phyloP scores from a whole-genome alignment of 768 basidiomycete genomes.

The Phanerodontia chrysosporium region DNA sequence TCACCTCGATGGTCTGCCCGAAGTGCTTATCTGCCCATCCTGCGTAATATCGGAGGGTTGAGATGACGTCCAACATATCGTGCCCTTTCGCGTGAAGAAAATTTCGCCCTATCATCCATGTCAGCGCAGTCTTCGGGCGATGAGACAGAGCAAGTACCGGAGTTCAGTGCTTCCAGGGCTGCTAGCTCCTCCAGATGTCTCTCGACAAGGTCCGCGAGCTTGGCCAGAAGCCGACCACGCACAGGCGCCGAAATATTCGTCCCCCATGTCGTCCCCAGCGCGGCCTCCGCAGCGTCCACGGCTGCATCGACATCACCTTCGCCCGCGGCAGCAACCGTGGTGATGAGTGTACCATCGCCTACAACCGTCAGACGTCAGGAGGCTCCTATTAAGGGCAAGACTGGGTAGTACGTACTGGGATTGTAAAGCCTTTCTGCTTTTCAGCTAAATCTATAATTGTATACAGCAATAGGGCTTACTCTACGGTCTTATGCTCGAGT shows the following conservation, averaged over 20 bases:
- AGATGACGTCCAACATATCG: conserved; percentile 19
- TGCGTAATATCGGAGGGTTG: conserved; percentile 42
- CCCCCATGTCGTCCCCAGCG: conserved; percentile 45
- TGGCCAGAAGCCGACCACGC: conserved; percentile 39
- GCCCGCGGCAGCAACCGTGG: conserved; percentile 30
- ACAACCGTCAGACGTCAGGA: background rate
- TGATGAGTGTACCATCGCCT: conserved; percentile 36
- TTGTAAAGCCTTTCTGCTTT: too few species aligned
- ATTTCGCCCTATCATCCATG: background rate
- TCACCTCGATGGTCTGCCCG: conserved; percentile 40
- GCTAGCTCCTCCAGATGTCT: conserved; percentile 40
- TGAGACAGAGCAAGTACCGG: conserved; percentile 8
- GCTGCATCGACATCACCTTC: conserved; percentile 42
- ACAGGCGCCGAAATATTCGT: conserved; percentile 34
- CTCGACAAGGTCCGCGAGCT: conserved; percentile 50
- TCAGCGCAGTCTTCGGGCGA: background rate
- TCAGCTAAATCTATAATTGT: too few species aligned
- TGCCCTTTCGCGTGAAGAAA: conserved; percentile 17
- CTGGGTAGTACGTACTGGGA: too few species aligned
- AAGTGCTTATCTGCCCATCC: conserved; percentile 59
- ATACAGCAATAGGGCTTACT: too few species aligned
- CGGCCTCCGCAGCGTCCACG: conserved; percentile 37
- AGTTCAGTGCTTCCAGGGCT: conserved; percentile 47
- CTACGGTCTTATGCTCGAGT: too few species aligned
- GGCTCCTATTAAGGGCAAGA: background rate